These are phyloP conservation scores for Echinosophora koreensis DNA, from an alignment of 306 rosid genomes.

Conservation along the genomic window DNA sequence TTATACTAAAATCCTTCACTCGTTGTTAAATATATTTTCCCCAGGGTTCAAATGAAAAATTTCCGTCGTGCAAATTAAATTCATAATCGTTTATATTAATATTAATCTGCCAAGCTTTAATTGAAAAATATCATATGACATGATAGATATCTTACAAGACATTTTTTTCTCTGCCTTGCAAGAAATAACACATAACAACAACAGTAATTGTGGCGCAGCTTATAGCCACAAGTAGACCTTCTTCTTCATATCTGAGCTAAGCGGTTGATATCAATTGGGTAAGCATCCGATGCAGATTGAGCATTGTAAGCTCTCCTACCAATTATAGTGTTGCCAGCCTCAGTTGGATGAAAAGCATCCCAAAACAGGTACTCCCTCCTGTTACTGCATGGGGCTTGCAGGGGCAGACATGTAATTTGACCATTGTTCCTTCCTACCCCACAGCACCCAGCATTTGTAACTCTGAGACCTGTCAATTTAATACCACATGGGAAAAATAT, in stretches of 20 bases:
- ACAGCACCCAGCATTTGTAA: constrained; percentile 80
- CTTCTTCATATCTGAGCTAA: constrained; percentile 67
- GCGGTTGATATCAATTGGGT: constrained; percentile 77
- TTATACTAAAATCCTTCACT: too few species aligned
- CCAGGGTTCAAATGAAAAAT: not conserved
- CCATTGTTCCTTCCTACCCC: constrained; percentile 98
- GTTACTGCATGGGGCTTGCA: constrained; percentile 79
- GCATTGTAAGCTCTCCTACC: constrained; percentile 79
- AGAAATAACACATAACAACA: constrained; percentile 3
- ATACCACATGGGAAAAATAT: not conserved
- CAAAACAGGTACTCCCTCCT: constrained; percentile 75
- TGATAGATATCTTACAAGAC: too few species aligned
- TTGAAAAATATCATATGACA: too few species aligned
- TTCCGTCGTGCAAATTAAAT: not conserved
- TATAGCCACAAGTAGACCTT: not conserved
- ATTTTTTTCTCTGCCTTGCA: not conserved
- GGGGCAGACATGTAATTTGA: constrained; percentile 82
- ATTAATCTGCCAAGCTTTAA: too few species aligned
- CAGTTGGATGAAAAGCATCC: constrained; percentile 98
- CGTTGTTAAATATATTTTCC: too few species aligned
- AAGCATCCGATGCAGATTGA: constrained; percentile 81
- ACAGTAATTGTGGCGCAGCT: not conserved
- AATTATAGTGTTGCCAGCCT: constrained; percentile 66
- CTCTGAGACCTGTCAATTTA: constrained; percentile 68
- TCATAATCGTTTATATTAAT: not conserved